Conservation (phyloP, 768 basidiomycete genomes). For the Mycena pura region DNA sequence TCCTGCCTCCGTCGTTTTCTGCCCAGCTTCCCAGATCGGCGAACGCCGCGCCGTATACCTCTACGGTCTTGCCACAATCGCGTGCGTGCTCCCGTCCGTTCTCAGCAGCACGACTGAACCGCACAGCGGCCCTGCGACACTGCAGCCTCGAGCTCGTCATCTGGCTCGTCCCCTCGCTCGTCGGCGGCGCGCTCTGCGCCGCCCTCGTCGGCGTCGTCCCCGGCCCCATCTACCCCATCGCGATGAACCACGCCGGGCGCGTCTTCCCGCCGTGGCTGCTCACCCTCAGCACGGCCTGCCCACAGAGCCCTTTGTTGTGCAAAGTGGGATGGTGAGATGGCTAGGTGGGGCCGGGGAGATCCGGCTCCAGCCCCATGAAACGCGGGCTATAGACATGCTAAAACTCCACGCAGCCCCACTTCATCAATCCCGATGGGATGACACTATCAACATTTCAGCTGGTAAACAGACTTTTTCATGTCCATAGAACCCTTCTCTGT, state of each 20-base stretch:
- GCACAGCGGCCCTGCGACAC: no score
- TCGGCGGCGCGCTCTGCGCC: conserved; percentile 55
- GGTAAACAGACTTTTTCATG: no score
- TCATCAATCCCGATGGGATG: no score
- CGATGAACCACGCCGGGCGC: conserved; percentile 60
- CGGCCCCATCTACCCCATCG: conserved; percentile 62
- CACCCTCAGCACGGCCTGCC: no score
- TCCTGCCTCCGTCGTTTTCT: background rate
- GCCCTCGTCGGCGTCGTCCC: conserved; percentile 56
- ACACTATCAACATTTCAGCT: no score
- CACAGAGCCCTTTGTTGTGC: no score
- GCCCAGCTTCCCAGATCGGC: conserved; percentile 38
- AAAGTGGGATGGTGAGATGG: no score
- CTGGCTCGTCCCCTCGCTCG: conserved; percentile 57
- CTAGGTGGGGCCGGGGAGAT: no score
- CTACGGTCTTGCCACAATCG: conserved; percentile 44
- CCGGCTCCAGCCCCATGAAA: no score
- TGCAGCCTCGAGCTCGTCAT: conserved; percentile 57
- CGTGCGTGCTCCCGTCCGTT: conserved; percentile 22
- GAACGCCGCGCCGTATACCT: conserved; percentile 45
- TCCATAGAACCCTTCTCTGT: no score
- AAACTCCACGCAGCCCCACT: no score
- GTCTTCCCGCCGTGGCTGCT: conserved; percentile 64
- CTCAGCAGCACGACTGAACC: background rate
- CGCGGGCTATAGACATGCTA: no score